A percentile compares a stretch with the other conserved stretches of the same genome.
Evolutionary conservation across 2,329 filamentous ascomycete species (phyloP).

Genomic region (Cladosporium sp.): DNA sequence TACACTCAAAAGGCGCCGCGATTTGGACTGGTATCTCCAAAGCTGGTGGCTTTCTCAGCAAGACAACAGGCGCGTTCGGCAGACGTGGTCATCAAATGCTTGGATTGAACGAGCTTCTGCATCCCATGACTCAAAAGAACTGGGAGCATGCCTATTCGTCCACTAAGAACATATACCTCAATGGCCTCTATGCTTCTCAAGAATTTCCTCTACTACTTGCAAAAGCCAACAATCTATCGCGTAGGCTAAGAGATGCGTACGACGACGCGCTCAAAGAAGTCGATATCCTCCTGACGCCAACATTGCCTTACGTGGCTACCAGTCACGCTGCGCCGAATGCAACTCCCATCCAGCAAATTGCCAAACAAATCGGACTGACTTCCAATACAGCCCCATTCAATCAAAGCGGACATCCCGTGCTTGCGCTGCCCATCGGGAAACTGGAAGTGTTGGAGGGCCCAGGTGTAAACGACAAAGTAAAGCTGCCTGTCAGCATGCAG

Average conservation of each 20-base stretch:
- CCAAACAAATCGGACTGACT: conserved; percentile 55
- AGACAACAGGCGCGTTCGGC: conserved; percentile 42
- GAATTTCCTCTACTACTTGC: conserved; percentile 49
- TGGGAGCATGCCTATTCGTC: conserved; percentile 56
- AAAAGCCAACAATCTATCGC: conserved; percentile 48
- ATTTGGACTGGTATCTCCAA: conserved; percentile 51
- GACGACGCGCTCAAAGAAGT: conserved; percentile 43
- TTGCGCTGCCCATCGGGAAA: conserved; percentile 47
- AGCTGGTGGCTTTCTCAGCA: conserved; percentile 48
- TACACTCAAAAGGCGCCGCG: conserved; percentile 50
- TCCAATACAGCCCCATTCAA: conserved; percentile 58
- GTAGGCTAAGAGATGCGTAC: conserved; percentile 49
- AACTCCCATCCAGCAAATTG: conserved; percentile 48
- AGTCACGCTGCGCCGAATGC: conserved; percentile 43
- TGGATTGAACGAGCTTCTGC: conserved; percentile 51
- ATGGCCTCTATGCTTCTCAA: conserved; percentile 50
- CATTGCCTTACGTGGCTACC: conserved; percentile 50
- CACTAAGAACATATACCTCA: conserved; percentile 58
- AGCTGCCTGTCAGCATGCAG: conserved; percentile 38
- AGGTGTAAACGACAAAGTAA: conserved; percentile 25
- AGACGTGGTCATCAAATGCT: conserved; percentile 52
- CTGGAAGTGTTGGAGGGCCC: conserved; percentile 53
- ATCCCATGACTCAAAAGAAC: conserved; percentile 42
- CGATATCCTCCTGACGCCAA: conserved; percentile 52
- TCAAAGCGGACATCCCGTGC: conserved; percentile 50